A percentile compares a stretch with the other conserved stretches of the same genome.
phyloP scores from a whole-genome alignment of 306 rosid species.

The Lupinus albus region DNA sequence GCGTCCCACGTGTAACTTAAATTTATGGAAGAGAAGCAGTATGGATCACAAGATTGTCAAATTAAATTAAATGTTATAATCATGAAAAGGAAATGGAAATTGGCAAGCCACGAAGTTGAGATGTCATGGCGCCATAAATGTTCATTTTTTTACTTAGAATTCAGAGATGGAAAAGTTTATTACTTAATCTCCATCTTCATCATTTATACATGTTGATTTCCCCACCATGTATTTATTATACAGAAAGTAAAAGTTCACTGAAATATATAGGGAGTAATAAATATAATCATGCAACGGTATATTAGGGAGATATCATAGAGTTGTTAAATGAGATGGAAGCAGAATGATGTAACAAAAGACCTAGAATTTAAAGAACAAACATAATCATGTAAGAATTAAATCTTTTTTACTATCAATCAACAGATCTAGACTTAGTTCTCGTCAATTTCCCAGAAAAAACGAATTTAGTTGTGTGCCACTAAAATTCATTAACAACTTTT shows the following conservation, averaged over 20 bases:
- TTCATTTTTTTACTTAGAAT: neutral
- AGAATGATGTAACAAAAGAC: constrained; percentile 22
- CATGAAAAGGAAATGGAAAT: neutral
- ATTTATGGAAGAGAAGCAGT: constrained; percentile 8
- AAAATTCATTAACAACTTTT: too few species aligned
- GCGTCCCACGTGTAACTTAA: neutral
- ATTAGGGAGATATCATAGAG: neutral
- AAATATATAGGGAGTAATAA: too few species aligned
- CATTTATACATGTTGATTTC: too few species aligned
- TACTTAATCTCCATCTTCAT: neutral
- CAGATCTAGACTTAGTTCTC: too few species aligned
- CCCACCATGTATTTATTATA: too few species aligned
- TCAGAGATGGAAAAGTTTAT: neutral
- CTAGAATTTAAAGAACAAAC: constrained; percentile 7
- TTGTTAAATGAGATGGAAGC: constrained; percentile 22
- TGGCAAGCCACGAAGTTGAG: constrained; percentile 19
- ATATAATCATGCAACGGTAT: too few species aligned
- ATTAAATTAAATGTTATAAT: constrained; percentile 19
- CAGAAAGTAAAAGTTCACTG: too few species aligned
- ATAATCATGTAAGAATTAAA: too few species aligned
- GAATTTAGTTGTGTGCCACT: too few species aligned
- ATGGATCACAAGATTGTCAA: constrained; percentile 9
- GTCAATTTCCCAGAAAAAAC: too few species aligned
- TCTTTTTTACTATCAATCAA: too few species aligned
- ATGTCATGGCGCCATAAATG: constrained; percentile 38